Evolutionary conservation across 2,329 filamentous ascomycete genomes (phyloP).

Genomic region (Aspergillus arachidicola): DNA sequence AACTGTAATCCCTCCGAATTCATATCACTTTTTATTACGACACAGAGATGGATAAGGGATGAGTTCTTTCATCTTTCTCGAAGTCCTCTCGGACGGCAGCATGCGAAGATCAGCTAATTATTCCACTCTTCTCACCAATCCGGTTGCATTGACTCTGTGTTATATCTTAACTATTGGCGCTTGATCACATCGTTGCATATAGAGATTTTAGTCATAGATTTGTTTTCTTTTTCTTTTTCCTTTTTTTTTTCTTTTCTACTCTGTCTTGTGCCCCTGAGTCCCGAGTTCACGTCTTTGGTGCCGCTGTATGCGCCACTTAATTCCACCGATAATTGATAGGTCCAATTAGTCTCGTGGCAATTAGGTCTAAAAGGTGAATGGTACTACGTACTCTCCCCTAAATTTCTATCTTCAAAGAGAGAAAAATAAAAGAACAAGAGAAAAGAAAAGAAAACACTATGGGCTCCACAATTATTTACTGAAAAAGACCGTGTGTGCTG

Average conservation of each 20-base stretch:
- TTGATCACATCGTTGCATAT: not conserved
- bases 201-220: not conserved
- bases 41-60: not conserved
- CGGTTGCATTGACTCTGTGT: not conserved
- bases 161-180: not conserved
- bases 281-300: not conserved
- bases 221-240: no score
- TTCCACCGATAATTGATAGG: not conserved
- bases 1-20: not conserved
- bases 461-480: no score
- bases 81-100: not conserved
- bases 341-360: not conserved
- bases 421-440: no score
- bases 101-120: not conserved
- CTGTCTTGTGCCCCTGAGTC: not conserved
- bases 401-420: not conserved
- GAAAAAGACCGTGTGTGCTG: no score
- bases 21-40: not conserved
- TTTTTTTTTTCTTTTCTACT: not conserved
- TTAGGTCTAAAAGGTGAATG: not conserved
- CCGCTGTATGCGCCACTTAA: conserved; percentile 8
- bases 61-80: not conserved
- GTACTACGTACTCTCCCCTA: no score
- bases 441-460: not conserved
- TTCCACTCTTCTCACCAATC: not conserved